Evolutionary conservation across 2,329 filamentous ascomycete genomes (phyloP).

Genomic region (Chaetomium strumarium): DNA sequence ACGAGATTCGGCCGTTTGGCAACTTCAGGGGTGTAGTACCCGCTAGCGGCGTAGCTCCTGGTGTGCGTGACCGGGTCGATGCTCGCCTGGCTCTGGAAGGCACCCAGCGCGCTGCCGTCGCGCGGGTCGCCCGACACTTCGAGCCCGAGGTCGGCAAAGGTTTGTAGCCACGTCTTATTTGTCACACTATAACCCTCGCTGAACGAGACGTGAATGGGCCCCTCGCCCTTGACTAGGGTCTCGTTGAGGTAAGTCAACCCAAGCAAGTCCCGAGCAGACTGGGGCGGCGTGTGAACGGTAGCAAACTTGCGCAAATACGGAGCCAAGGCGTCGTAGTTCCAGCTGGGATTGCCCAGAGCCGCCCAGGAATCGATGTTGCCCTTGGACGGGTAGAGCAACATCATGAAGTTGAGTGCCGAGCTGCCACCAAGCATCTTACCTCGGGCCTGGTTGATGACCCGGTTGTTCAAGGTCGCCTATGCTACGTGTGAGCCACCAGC

Average conservation of each 20-base stretch:
- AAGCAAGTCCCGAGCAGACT: slow-evolving; percentile 26
- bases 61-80: slow-evolving; percentile 22
- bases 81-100: slow-evolving; percentile 19
- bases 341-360: slow-evolving; percentile 26
- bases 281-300: slow-evolving; percentile 28
- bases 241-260: slow-evolving; percentile 32
- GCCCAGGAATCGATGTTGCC: slow-evolving; percentile 28
- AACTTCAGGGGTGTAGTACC: slow-evolving; percentile 32
- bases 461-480: slow-evolving; percentile 24
- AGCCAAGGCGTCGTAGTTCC: slow-evolving; percentile 25
- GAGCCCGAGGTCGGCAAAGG: slow-evolving; percentile 32
- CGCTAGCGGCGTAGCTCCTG: slow-evolving; percentile 29
- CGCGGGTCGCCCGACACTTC: slow-evolving; percentile 31
- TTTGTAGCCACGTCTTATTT: slow-evolving; percentile 34
- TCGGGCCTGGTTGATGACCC: slow-evolving; percentile 29
- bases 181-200: slow-evolving; percentile 29
- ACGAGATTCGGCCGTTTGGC: slow-evolving; percentile 31
- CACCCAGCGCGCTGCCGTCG: slow-evolving; percentile 17
- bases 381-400: slow-evolving; percentile 26
- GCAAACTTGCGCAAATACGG: slow-evolving; percentile 33
- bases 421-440: slow-evolving; percentile 31
- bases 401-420: slow-evolving; percentile 28
- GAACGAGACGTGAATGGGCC: slow-evolving; percentile 35
- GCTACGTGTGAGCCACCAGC: neutral
- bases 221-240: slow-evolving; percentile 26